Evolutionary conservation across 1,284 basidiomycete genomes (phyloP).

Genomic region (Apiotrichum mycotoxinovorans): DNA sequence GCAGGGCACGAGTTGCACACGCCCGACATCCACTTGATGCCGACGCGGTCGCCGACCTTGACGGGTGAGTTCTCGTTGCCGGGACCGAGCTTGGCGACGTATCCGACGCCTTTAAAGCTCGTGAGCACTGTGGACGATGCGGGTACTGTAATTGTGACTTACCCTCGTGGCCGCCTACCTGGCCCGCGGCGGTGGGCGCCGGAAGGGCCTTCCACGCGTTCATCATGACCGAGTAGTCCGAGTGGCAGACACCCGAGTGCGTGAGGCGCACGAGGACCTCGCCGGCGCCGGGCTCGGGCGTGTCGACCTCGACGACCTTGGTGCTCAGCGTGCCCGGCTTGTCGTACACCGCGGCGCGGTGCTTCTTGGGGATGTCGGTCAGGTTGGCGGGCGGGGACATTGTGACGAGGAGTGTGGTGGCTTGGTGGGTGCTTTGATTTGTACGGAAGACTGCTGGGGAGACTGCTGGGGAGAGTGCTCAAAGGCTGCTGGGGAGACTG

Average conservation of each 20-base stretch:
- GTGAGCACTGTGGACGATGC: no score
- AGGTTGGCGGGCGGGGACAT: slow-evolving; percentile 5
- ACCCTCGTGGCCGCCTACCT: slow-evolving; percentile 20
- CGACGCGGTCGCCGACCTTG: slow-evolving; percentile 18
- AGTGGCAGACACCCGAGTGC: slow-evolving; percentile 20
- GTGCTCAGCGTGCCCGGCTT: slow-evolving; percentile 13
- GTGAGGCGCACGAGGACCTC: slow-evolving; percentile 17
- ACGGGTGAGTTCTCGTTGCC: slow-evolving; percentile 15
- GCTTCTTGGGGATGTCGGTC: slow-evolving; percentile 13
- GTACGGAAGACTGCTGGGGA: no score
- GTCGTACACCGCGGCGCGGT: slow-evolving; percentile 19
- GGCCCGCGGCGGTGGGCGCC: slow-evolving; percentile 7
- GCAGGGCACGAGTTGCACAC: slow-evolving; percentile 11
- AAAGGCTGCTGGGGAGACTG: no score
- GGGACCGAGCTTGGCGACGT: slow-evolving; percentile 13
- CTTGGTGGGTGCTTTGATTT: background rate
- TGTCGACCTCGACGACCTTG: slow-evolving; percentile 18
- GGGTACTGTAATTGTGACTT: no score
- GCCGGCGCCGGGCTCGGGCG: slow-evolving; percentile 14
- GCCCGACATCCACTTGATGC: slow-evolving; percentile 16
- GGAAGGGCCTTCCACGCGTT: slow-evolving; percentile 16
- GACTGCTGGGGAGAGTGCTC: no score
- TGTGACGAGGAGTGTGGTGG: background rate
- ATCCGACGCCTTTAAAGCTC: slow-evolving; percentile 9
- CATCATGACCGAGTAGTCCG: slow-evolving; percentile 15